phyloP scores from a whole-genome alignment of 2,329 filamentous ascomycete genomes.

The Cladosporium cucumerinum region DNA sequence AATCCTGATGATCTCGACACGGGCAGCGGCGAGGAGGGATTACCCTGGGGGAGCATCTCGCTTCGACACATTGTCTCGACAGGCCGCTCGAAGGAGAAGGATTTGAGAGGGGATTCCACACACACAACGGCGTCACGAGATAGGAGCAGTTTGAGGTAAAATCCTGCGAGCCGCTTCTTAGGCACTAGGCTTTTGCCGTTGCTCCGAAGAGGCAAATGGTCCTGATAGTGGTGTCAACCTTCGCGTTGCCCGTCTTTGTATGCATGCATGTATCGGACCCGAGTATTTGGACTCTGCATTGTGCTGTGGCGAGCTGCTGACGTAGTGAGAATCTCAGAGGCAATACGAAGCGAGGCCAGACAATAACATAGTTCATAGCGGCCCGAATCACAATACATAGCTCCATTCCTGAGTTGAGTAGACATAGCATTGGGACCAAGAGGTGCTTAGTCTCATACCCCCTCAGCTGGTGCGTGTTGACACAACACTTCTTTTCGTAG shows the following conservation, averaged over 20 bases:
- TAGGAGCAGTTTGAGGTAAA: constrained; percentile 41
- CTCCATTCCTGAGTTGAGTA: neutral
- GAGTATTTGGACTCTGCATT: neutral
- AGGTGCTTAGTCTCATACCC: neutral
- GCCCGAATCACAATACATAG: neutral
- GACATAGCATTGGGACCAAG: neutral
- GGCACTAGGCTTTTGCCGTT: neutral
- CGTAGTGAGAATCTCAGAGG: neutral
- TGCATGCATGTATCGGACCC: neutral
- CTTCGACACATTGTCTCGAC: constrained; percentile 52
- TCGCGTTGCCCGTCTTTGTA: neutral
- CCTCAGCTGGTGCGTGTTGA: neutral
- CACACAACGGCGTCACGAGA: constrained; percentile 37
- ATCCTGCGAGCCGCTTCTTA: constrained; percentile 18
- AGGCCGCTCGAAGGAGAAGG: constrained; percentile 45
- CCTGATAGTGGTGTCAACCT: neutral
- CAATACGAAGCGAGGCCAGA: neutral
- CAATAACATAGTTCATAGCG: neutral
- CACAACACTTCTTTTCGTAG: neutral
- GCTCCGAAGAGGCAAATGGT: neutral
- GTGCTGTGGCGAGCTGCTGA: neutral
- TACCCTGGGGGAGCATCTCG: constrained; percentile 70
- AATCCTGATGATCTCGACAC: constrained; percentile 54
- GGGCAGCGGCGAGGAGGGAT: constrained; percentile 56
- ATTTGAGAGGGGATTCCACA: constrained; percentile 40